phyloP scores from a whole-genome alignment of 1,284 basidiomycete genomes.

The Melampsora medusae region DNA sequence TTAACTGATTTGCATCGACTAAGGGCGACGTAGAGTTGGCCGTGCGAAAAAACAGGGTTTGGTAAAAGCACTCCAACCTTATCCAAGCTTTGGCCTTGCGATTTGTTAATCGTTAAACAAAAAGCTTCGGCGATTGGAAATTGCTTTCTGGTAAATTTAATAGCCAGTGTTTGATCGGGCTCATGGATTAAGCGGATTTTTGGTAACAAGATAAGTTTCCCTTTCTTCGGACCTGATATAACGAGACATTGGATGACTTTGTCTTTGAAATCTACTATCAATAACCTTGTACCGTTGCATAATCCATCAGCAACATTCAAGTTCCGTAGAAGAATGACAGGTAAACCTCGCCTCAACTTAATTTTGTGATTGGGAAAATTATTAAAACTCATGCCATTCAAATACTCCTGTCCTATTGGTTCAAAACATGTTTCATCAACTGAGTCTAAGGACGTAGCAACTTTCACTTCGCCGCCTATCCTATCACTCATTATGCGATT shows the following conservation, averaged over 20 bases:
- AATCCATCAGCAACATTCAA: not conserved
- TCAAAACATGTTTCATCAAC: too few relatives aligned
- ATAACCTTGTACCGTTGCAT: not conserved
- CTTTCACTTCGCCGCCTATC: too few relatives aligned
- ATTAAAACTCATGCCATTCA: too few relatives aligned
- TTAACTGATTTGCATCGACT: conserved; percentile 48
- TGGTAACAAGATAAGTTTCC: not conserved
- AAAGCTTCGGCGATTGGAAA: conserved; percentile 58
- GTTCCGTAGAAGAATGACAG: conserved; percentile 2
- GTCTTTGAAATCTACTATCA: not conserved
- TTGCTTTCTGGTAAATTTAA: conserved; percentile 53
- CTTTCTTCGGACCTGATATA: not conserved
- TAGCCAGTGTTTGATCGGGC: too few relatives aligned
- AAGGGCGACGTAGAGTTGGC: conserved; percentile 59
- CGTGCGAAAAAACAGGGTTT: conserved; percentile 57
- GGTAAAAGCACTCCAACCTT: conserved; percentile 55
- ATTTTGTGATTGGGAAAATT: too few relatives aligned
- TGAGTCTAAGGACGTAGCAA: too few relatives aligned
- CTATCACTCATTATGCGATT: too few relatives aligned
- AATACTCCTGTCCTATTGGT: too few relatives aligned
- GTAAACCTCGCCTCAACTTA: too few relatives aligned
- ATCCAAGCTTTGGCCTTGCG: conserved; percentile 58
- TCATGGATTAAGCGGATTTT: not conserved
- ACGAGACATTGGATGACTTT: not conserved
- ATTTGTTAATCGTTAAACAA: conserved; percentile 59